phyloP scores from a whole-genome alignment of 345 rosid genomes.

The Ceriops tagal region DNA sequence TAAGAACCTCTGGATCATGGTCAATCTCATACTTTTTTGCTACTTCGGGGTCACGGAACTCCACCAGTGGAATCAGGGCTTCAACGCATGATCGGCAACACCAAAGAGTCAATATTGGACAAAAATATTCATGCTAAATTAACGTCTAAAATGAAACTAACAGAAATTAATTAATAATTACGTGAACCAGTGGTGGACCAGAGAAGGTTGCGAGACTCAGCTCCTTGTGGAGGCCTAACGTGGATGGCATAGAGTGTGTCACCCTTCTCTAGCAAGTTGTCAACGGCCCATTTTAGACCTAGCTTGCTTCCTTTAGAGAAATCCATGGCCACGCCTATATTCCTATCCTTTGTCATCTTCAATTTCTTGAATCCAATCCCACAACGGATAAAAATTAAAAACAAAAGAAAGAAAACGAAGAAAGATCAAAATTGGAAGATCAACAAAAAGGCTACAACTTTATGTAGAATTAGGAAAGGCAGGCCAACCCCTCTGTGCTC shows the following conservation, averaged over 20 bases:
- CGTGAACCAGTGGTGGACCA: slow-evolving; percentile 24
- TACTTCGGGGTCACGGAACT: slow-evolving; percentile 14
- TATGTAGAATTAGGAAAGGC: too few relatives aligned
- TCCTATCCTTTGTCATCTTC: slow-evolving; percentile 22
- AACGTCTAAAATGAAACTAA: not conserved
- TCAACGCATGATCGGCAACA: not conserved
- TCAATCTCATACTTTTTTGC: slow-evolving; percentile 8
- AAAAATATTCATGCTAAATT: too few relatives aligned
- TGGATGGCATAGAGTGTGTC: slow-evolving; percentile 23
- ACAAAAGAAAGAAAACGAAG: too few relatives aligned
- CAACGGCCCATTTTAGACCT: slow-evolving; percentile 25
- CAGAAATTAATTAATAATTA: not conserved
- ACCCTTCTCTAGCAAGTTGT: slow-evolving; percentile 14
- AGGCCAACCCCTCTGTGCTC: too few relatives aligned
- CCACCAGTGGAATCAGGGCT: slow-evolving; percentile 22
- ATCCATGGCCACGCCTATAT: slow-evolving; percentile 21
- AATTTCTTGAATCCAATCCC: not conserved
- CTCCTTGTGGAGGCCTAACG: slow-evolving; percentile 14
- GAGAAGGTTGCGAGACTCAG: slow-evolving; percentile 18
- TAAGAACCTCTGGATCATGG: slow-evolving; percentile 16
- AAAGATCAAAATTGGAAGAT: too few relatives aligned
- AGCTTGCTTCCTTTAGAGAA: slow-evolving; percentile 23
- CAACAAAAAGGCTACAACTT: too few relatives aligned
- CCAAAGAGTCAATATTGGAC: not conserved
- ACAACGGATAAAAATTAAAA: not conserved